Percentiles rank a stretch among this genome's conserved stretches.
These are phyloP conservation scores for Penicillium polonicum DNA, from an alignment of 2,329 filamentous ascomycete genomes.

Conservation along the genomic window DNA sequence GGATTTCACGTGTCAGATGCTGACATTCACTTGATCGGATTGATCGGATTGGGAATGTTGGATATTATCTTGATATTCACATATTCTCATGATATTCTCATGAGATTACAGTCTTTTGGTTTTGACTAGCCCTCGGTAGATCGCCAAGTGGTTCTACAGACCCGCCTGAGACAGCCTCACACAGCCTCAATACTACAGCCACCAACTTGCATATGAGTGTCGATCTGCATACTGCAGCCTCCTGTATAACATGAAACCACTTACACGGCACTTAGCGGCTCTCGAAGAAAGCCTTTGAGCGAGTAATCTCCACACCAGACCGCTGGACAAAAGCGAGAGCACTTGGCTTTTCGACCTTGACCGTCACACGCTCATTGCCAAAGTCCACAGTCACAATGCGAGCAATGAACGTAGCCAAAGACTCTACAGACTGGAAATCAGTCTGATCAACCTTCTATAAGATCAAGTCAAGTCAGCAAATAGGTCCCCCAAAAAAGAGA, in stretches of 20 bases:
- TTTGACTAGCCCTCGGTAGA: not conserved
- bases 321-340: constrained; percentile 51
- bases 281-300: constrained; percentile 47
- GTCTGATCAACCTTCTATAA: constrained; percentile 47
- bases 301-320: constrained; percentile 51
- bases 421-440: constrained; percentile 52
- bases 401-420: constrained; percentile 50
- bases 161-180: not conserved
- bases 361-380: constrained; percentile 47
- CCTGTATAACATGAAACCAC: not conserved
- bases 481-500: not conserved
- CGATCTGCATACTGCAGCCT: constrained; percentile 2
- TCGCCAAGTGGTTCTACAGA: not conserved
- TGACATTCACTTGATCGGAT: constrained; percentile 6
- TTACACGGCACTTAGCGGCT: constrained; percentile 7
- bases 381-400: constrained; percentile 48
- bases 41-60: constrained; percentile 3
- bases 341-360: constrained; percentile 51
- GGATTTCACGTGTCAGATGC: constrained; percentile 22
- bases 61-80: no score
- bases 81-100: not conserved
- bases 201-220: not conserved
- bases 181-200: not conserved
- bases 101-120: not conserved
- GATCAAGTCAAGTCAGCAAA: constrained; percentile 14